Base-by-base conservation (phyloP, 2,329 filamentous ascomycete genomes). In the Daldinia sp. region DNA sequence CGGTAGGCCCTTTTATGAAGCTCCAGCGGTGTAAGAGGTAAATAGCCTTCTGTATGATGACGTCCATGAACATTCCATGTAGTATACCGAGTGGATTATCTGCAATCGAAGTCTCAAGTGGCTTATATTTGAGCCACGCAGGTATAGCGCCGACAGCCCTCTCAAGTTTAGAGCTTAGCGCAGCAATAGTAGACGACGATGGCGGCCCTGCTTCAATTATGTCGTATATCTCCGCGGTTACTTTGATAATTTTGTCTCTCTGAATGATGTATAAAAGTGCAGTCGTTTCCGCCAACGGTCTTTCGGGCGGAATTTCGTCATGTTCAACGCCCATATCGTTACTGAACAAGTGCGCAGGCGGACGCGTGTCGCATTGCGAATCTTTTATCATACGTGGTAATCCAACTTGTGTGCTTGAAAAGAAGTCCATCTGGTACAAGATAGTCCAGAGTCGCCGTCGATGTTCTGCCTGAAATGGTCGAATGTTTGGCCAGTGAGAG, bases 381-480 rank as follows among this genome's bases (percentile, higher is more conserved):
- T 60, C 57, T 42, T 65, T 60, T n/a, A 65, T 55, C 13, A 65
- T 26, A 20, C 63, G 57, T 23, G 63, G 63, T 9, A 65, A 26
- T 9, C 56, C 63, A 18, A 65, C 35, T 28, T 60, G 63, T 4
- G 41, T 39, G 10, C 44, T 39, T 18, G 50, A 41, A n/a, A 54
- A 28, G 48, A 65, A 55, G 30, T 65, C 63, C 39, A 60, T 55
- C 10, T 57, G 50, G 35, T 55, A 55, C 7, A 65, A 35, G 10
- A 48, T 35, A 9, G 26, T 50, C 63, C 63, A 65, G 6, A 60
- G 15, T 5, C 63, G 48, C 10, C 63, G 35, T 4, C 63, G 56
- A n/a, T 60, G 58, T 28, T 65, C 63, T 33, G 44, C 41, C 4
- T 44, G 37, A n/a, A 65, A 65, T 10, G 63, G 50, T 9, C 44